phyloP scores from a whole-genome alignment of 495 filamentous ascomycete genomes.

The Lindgomyces ingoldianus region DNA sequence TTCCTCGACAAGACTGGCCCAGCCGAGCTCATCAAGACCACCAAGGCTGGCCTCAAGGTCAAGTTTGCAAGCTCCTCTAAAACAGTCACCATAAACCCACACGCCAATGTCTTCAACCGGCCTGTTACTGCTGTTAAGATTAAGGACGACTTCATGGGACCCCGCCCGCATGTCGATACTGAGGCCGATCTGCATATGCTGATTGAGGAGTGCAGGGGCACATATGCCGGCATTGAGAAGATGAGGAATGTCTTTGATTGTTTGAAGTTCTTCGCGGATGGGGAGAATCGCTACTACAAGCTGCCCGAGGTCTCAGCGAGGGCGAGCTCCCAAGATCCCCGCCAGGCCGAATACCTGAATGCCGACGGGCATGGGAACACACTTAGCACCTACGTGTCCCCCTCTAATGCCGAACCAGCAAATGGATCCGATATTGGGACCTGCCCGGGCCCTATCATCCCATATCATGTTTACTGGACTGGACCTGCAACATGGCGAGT shows the following conservation, averaged over 20 bases:
- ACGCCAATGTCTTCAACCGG: constrained; percentile 53
- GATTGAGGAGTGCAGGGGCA: constrained; percentile 55
- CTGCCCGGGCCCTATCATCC: constrained; percentile 57
- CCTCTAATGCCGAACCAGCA: constrained; percentile 39
- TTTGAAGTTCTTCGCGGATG: constrained; percentile 51
- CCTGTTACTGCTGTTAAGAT: constrained; percentile 51
- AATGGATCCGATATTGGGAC: constrained; percentile 46
- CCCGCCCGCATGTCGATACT: constrained; percentile 53
- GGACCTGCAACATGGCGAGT: constrained; percentile 60
- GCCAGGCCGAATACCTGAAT: constrained; percentile 46
- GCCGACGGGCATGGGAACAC: constrained; percentile 48
- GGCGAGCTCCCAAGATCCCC: constrained; percentile 49
- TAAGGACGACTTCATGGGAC: constrained; percentile 55
- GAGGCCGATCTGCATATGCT: constrained; percentile 54
- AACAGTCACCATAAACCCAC: constrained; percentile 47
- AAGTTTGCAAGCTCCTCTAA: constrained; percentile 40
- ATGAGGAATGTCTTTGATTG: constrained; percentile 59
- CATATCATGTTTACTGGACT: constrained; percentile 61
- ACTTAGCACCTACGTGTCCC: constrained; percentile 42
- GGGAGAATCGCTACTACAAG: constrained; percentile 52
- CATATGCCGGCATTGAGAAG: constrained; percentile 52
- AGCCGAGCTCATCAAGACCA: constrained; percentile 40
- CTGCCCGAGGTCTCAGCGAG: constrained; percentile 45
- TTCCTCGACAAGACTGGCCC: constrained; percentile 41
- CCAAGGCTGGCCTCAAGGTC: constrained; percentile 40